Conservation (phyloP, 1,284 basidiomycete species). For the Coniferiporia sulphurascens region DNA sequence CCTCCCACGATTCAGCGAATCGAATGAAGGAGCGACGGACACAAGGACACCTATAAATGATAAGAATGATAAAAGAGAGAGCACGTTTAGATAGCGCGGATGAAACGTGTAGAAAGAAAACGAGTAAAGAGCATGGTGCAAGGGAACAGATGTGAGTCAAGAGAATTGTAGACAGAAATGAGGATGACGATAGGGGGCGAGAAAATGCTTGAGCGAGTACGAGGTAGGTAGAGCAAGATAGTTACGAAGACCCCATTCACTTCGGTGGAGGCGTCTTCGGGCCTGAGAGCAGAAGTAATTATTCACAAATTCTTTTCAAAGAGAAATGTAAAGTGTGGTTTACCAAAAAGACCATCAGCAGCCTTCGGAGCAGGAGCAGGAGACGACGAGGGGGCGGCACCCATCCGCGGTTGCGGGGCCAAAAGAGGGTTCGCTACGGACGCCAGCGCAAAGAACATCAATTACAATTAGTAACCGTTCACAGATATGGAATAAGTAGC, state of each 20-base stretch:
- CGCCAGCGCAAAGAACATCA: conserved; percentile 3
- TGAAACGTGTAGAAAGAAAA: background rate
- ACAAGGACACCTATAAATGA: background rate
- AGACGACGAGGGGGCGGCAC: conserved; percentile 31
- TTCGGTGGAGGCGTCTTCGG: conserved; percentile 17
- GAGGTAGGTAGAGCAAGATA: background rate
- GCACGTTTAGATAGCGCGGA: background rate
- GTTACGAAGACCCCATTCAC: background rate
- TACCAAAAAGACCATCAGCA: conserved; percentile 62
- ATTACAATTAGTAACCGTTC: background rate
- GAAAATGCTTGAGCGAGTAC: background rate
- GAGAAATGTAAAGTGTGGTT: background rate
- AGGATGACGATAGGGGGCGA: background rate
- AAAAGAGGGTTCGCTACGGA: conserved; percentile 50
- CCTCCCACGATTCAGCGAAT: background rate
- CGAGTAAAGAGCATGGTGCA: background rate
- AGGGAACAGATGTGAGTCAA: background rate
- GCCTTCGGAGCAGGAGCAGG: conserved; percentile 38
- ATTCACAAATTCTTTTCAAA: background rate
- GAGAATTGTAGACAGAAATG: background rate
- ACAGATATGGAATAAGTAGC: background rate
- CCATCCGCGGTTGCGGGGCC: conserved; percentile 40
- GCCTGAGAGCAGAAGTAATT: background rate
- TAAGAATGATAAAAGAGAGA: background rate
- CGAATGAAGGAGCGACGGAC: background rate